Percentiles rank a stretch among this genome's conserved stretches.
Evolutionary conservation across 2,329 filamentous ascomycete genomes (phyloP).

Genomic region (Paraconiothyrium brasiliense): DNA sequence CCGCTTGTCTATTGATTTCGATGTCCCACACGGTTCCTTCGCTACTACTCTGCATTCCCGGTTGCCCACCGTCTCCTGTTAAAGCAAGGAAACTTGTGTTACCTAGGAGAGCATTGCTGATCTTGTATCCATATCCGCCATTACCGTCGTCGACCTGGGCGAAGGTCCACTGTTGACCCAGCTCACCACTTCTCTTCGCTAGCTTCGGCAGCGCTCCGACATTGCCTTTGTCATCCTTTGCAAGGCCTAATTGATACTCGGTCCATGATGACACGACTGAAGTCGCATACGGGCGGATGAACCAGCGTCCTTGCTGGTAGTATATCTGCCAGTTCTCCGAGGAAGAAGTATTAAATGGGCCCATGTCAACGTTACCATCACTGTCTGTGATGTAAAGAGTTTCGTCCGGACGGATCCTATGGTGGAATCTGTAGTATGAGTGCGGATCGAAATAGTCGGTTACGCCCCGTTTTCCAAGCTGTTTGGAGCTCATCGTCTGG

Average conservation of each 20-base stretch:
- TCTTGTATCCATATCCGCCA: constrained; percentile 15
- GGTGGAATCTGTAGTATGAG: constrained; percentile 24
- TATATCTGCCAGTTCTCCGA: constrained; percentile 36
- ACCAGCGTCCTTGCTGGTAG: constrained; percentile 30
- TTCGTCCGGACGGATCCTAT: constrained; percentile 8
- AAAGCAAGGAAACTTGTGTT: constrained; percentile 17
- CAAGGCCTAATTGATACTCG: constrained; percentile 25
- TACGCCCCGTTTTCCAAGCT: not conserved
- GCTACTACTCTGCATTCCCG: constrained; percentile 20
- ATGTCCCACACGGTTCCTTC: constrained; percentile 23
- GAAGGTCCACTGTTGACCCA: constrained; percentile 28
- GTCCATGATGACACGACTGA: not conserved
- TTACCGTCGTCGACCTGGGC: constrained; percentile 2
- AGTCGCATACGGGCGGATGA: constrained; percentile 34
- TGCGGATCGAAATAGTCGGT: constrained; percentile 20
- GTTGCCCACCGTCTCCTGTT: constrained; percentile 4
- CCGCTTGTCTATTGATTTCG: constrained; percentile 20
- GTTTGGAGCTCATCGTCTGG: not conserved
- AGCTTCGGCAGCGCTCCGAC: constrained; percentile 15
- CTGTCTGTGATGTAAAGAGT: constrained; percentile 9
- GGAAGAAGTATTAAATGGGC: constrained; percentile 5
- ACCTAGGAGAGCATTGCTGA: constrained; percentile 24
- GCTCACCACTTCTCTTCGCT: constrained; percentile 17
- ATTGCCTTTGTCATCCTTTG: not conserved
- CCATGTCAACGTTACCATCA: constrained; percentile 25